These are phyloP conservation scores for Colletotrichum sp. DNA, from an alignment of 2,329 filamentous ascomycete species.

Conservation along the genomic window DNA sequence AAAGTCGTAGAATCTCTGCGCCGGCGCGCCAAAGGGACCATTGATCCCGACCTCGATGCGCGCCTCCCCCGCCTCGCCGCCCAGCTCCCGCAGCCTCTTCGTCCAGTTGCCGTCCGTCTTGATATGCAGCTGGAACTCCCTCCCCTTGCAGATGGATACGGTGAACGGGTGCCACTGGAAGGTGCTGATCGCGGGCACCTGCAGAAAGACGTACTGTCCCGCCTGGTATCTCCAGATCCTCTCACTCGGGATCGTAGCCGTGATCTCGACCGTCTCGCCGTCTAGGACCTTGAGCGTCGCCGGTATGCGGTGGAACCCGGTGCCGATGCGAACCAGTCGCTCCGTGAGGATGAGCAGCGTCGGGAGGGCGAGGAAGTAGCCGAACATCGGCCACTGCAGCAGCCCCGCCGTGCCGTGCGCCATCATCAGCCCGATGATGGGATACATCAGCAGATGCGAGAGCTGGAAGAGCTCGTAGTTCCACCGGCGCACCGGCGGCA, in stretches of 20 bases:
- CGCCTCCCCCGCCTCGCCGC: conserved; percentile 34
- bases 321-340: conserved; percentile 46
- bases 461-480: conserved; percentile 64
- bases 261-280: conserved; percentile 56
- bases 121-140: conserved; percentile 60
- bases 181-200: conserved; percentile 55
- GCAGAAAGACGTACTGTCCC: conserved; percentile 63
- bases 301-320: conserved; percentile 53
- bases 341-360: conserved; percentile 56
- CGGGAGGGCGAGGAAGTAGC: conserved; percentile 61
- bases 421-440: conserved; percentile 60
- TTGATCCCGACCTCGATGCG: conserved; percentile 58
- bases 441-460: conserved; percentile 62
- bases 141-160: conserved; percentile 58
- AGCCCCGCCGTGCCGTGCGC: conserved; percentile 57
- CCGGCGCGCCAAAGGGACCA: conserved; percentile 62
- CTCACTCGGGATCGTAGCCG: conserved; percentile 50
- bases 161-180: conserved; percentile 68
- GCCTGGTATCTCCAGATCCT: conserved; percentile 58
- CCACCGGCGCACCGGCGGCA: conserved; percentile 54
- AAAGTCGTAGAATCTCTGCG: conserved; percentile 64
- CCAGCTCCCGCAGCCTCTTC: conserved; percentile 46
- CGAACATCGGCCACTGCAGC: conserved; percentile 61
- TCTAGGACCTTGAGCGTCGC: conserved; percentile 56
- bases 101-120: conserved; percentile 66